Conservation (phyloP, 2,329 filamentous ascomycete genomes). For the Exophiala viscosa region DNA sequence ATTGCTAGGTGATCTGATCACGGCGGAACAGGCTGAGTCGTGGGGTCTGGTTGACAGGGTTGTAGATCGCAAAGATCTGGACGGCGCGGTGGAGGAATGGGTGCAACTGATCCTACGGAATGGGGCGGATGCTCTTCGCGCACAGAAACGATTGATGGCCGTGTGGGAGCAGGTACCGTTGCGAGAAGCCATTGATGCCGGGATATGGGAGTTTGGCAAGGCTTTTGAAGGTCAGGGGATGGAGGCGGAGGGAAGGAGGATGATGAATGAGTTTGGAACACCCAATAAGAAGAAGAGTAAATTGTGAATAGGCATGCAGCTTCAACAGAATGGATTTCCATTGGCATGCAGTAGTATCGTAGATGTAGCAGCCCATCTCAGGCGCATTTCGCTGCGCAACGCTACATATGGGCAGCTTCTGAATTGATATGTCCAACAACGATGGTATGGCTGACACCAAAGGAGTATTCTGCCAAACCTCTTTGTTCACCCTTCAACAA, state of each 20-base stretch:
- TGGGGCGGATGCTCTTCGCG: conserved; percentile 33
- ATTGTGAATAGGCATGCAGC: neutral
- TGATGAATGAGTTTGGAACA: conserved; percentile 8
- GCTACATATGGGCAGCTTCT: too few relatives aligned
- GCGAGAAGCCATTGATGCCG: conserved; percentile 26
- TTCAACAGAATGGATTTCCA: too few relatives aligned
- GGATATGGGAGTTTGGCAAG: conserved; percentile 29
- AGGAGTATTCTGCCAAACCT: too few relatives aligned
- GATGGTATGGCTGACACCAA: too few relatives aligned
- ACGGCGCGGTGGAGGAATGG: conserved; percentile 35
- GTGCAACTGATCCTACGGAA: conserved; percentile 30
- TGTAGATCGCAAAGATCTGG: conserved; percentile 30
- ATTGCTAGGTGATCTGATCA: conserved; percentile 36
- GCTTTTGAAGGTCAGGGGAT: conserved; percentile 9
- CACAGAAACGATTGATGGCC: conserved; percentile 34
- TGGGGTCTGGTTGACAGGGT: conserved; percentile 39
- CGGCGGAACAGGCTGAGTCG: conserved; percentile 31
- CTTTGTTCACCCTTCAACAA: too few relatives aligned
- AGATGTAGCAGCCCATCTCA: too few relatives aligned
- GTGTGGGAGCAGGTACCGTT: conserved; percentile 11
- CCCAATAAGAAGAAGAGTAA: conserved; percentile 3
- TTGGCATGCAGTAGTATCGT: too few relatives aligned
- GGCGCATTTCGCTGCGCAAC: too few relatives aligned
- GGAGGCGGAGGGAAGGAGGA: conserved; percentile 6
- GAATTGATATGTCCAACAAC: too few relatives aligned